These are phyloP conservation scores for Termitomyces sp. DNA, from an alignment of 768 basidiomycete species.

Conservation along the genomic window DNA sequence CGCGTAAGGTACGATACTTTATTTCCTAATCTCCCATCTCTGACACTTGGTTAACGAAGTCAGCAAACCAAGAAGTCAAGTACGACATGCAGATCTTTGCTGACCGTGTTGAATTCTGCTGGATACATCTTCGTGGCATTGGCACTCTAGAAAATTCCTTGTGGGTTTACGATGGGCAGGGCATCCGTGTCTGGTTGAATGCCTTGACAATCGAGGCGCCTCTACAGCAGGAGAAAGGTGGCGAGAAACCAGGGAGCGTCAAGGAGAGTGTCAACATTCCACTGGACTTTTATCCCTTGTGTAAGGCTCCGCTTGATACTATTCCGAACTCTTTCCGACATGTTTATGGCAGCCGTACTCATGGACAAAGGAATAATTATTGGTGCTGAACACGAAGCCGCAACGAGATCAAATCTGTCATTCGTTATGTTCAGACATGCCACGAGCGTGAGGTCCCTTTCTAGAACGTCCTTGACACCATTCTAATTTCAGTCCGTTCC, in stretches of 20 bases:
- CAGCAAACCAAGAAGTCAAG: constrained; percentile 82
- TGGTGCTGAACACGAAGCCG: constrained; percentile 87
- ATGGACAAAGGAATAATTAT: constrained; percentile 99
- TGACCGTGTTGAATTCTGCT: constrained; percentile 96
- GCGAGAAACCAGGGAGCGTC: constrained; percentile 42
- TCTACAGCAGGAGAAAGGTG: constrained; percentile 26
- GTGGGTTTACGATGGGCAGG: constrained; percentile 93
- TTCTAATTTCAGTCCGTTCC: background rate
- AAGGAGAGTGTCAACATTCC: constrained; percentile 92
- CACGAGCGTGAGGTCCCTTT: constrained; percentile 62
- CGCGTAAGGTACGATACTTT: constrained; percentile 62
- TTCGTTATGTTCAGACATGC: constrained; percentile 91
- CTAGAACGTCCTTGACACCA: background rate
- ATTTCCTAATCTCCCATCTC: background rate
- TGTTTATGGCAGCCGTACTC: constrained; percentile 63
- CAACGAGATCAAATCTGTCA: constrained; percentile 65
- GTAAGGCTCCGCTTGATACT: constrained; percentile 39
- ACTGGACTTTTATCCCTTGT: constrained; percentile 92
- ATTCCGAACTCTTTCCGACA: constrained; percentile 1
- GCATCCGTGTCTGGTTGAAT: constrained; percentile 92
- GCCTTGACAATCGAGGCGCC: constrained; percentile 82
- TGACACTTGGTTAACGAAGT: constrained; percentile 32
- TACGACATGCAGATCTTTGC: constrained; percentile 98
- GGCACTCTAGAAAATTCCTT: constrained; percentile 92
- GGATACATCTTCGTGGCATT: constrained; percentile 95